Evolutionary conservation across 1,284 basidiomycete genomes (phyloP).

Genomic region (Ganoderma sinense): DNA sequence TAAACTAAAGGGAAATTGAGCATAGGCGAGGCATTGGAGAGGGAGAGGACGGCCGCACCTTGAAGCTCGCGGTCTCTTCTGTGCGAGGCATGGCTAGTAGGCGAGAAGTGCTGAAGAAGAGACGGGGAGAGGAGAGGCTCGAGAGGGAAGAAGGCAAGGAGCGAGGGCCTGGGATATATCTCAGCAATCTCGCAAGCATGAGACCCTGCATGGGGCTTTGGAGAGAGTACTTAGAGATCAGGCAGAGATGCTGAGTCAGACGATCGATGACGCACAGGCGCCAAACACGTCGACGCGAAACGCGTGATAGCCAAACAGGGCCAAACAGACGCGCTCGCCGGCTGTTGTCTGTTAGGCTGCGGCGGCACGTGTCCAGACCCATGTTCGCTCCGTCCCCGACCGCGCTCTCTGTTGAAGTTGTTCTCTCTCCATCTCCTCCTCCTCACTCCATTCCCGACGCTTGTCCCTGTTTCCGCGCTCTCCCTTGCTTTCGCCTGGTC

Average conservation of each 20-base stretch:
- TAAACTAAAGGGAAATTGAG: slow-evolving; percentile 60
- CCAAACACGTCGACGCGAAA: slow-evolving; percentile 19
- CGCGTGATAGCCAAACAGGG: slow-evolving; percentile 33
- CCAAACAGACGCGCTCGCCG: slow-evolving; percentile 35
- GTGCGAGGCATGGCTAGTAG: slow-evolving; percentile 62
- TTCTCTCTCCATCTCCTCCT: slow-evolving; percentile 8
- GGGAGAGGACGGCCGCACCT: slow-evolving; percentile 44
- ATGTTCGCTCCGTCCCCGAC: background rate
- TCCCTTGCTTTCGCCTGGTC: background rate
- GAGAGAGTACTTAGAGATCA: too few species aligned
- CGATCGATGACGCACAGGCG: slow-evolving; percentile 24
- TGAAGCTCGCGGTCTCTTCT: slow-evolving; percentile 71
- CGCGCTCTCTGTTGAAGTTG: background rate
- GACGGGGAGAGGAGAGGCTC: background rate
- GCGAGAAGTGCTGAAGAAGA: slow-evolving; percentile 19
- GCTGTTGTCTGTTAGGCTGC: slow-evolving; percentile 25
- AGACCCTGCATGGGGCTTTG: too few species aligned
- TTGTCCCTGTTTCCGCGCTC: slow-evolving; percentile 1
- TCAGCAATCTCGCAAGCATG: background rate
- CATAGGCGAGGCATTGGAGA: background rate
- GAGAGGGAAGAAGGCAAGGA: background rate
- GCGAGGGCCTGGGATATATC: background rate
- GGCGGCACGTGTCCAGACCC: background rate
- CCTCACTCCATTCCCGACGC: background rate
- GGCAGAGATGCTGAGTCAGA: background rate